Evolutionary conservation across 805 yeast genomes (phyloP).

Genomic region (Komagataella pastoris): DNA sequence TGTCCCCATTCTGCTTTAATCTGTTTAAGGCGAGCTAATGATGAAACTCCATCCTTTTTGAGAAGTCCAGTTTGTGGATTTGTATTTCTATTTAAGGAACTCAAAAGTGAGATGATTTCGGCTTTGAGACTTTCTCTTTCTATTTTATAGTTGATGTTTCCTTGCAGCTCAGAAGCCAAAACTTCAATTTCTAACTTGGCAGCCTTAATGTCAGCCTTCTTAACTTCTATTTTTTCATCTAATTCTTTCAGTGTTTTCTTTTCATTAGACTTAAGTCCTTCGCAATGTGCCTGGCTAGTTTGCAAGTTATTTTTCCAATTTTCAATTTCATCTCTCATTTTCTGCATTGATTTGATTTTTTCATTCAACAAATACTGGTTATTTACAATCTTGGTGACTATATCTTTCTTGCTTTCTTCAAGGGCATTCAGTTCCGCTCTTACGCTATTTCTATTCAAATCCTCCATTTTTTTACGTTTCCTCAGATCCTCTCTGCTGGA

Average conservation of each 20-base stretch:
- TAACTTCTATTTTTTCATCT: constrained; percentile 1
- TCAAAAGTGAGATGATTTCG: background rate
- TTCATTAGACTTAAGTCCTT: background rate
- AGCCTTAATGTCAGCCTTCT: constrained; percentile 6
- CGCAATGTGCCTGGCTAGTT: constrained; percentile 1
- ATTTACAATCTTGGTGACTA: constrained; percentile 20
- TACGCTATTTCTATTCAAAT: constrained; percentile 23
- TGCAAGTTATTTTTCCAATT: constrained; percentile 15
- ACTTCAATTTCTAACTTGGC: constrained; percentile 4
- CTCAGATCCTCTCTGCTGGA: constrained; percentile 22
- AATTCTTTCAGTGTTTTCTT: background rate
- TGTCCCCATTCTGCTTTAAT: constrained; percentile 18
- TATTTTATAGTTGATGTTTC: no score
- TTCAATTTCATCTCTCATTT: constrained; percentile 19
- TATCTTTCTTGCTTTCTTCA: constrained; percentile 25
- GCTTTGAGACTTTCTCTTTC: constrained; percentile 4
- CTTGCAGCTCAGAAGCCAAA: constrained; percentile 2
- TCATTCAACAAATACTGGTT: constrained; percentile 16
- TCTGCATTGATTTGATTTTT: constrained; percentile 16
- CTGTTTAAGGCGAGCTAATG: constrained; percentile 10
- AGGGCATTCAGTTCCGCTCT: constrained; percentile 26
- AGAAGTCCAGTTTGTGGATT: constrained; percentile 16
- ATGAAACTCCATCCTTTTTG: constrained; percentile 12
- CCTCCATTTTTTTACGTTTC: constrained; percentile 26
- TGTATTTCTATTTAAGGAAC: constrained; percentile 2